Evolutionary conservation across 83 land plant genomes (phyloP), one percentile per base, ranked within the genome.

Genomic region (Picea mariana): DNA sequence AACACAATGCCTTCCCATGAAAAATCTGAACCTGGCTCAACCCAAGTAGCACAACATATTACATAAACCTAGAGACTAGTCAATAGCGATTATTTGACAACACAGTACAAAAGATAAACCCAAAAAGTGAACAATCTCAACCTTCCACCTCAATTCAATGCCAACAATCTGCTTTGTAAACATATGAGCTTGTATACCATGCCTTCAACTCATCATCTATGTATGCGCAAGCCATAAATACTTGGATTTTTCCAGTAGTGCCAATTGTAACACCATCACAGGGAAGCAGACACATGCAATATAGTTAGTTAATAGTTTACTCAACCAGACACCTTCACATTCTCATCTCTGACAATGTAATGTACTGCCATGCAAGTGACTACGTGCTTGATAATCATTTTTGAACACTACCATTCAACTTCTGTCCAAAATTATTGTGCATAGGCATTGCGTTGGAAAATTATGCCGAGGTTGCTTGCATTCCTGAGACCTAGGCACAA

Each of bases 21-120:
- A 73, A 73, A 73, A 73, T 73, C 77, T 73, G 77, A 73, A n/a
- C 77, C 55, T 20, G 77, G 77, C 52, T 73, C 77, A 73, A 73
- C 40, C 55, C 55, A 73, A 73, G 77, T 73, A 47, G 13, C 26
- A 40, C 26, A 73, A 73, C 77, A 73, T 73, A 73, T 42, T 73
- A 73, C 77, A 73, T 73, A 73, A 52, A 49, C n/a, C 77, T 73
- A 73, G 55, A 73, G 23, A 42, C 77, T 73, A 73, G 55, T 73
- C 77, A 73, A 73, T 73, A 73, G 23, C 12, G 55, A 73, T 49
- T 44, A 73, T 55, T 73, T 40, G 58, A 73, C 73, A 69, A 69
- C 73, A 38, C 18, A 13, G 73, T 44, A 69, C 73, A 73, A 73
- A 73, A 20, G 49, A 44, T 73, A 73, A 73, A 73, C 24, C 77